phyloP scores from a whole-genome alignment of 169 alveolate species.

The Eimeria sp. region DNA sequence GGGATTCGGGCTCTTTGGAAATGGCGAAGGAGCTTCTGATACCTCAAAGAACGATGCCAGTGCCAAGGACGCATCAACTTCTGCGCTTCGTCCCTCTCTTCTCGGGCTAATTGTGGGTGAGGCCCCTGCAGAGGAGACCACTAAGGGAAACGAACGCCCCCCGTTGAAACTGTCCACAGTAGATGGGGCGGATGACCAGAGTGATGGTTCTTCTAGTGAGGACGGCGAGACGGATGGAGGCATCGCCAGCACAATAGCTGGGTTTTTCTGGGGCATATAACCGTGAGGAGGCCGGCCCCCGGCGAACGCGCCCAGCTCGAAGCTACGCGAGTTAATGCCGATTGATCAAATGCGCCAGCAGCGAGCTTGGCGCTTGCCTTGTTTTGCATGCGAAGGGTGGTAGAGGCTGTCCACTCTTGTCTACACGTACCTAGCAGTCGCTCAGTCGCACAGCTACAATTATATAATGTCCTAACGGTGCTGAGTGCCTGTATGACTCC shows the following conservation, averaged over 20 bases:
- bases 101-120: conserved; percentile 45
- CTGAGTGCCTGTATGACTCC: neutral
- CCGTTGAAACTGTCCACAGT: conserved; percentile 56
- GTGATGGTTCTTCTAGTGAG: conserved; percentile 53
- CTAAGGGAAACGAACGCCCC: conserved; percentile 23
- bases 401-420: neutral
- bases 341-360: neutral
- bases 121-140: conserved; percentile 7
- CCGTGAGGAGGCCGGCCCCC: neutral
- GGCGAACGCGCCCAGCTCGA: neutral
- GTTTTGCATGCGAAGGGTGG: neutral
- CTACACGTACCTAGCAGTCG: neutral
- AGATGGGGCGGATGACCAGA: conserved; percentile 54
- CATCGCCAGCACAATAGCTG: conserved; percentile 61
- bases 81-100: conserved; percentile 56
- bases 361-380: neutral
- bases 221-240: conserved; percentile 57
- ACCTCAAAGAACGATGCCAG: neutral
- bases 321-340: neutral
- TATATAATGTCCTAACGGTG: neutral
- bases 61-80: neutral
- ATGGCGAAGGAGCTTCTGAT: neutral
- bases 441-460: neutral
- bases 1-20: conserved; percentile 60
- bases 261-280: conserved; percentile 45